Base-by-base conservation (phyloP, 768 basidiomycete genomes). In the Hydnomerulius pinastri region DNA sequence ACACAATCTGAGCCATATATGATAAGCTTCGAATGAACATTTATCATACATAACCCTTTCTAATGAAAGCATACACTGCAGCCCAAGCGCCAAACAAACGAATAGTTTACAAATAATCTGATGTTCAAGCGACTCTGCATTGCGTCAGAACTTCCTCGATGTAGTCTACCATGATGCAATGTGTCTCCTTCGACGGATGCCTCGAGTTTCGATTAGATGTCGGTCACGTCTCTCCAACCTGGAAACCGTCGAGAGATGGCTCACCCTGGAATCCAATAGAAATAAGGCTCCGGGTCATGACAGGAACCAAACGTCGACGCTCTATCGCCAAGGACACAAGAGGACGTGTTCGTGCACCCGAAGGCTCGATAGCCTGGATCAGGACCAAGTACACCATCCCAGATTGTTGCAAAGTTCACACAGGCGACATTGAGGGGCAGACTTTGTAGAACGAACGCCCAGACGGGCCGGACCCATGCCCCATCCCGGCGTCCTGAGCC, bases 101-200 rank as follows among this genome's bases (percentile, higher is more conserved):
- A n/a, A n/a, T n/a, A n/a, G n/a, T n/a, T n/a, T n/a, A n/a, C n/a
- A n/a, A n/a, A n/a, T n/a, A n/a, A n/a, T n/a, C n/a, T n/a, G n/a
- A n/a, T n/a, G n/a, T n/a, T n/a, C n/a, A n/a, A n/a, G n/a, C n/a
- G n/a, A 55, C 57, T 28, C 53, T 44, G 48, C 77, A 79, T 4
- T 53, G 6, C 1, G 43, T 38, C 60, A 78, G 59, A 0, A 77
- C 77, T 44, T 74, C 70, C 23, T 61, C 57, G 1, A 78, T 77
- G 30, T 72, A 80, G 51, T 79, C 78, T 4, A 77, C 79, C 79
- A 81, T 80, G 45, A 81, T 76, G 36, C 73, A 68, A 56, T 74
- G 66, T 0, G 76, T 79, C 57, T 73, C 73, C 39, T 71, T 75
- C 15, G 77, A 77, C 3, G 79, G 81, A 53, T 81, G 78, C 5